These are phyloP conservation scores for Thamnidium elegans DNA, from an alignment of 192 early-diverging fungal species.

Conservation along the genomic window DNA sequence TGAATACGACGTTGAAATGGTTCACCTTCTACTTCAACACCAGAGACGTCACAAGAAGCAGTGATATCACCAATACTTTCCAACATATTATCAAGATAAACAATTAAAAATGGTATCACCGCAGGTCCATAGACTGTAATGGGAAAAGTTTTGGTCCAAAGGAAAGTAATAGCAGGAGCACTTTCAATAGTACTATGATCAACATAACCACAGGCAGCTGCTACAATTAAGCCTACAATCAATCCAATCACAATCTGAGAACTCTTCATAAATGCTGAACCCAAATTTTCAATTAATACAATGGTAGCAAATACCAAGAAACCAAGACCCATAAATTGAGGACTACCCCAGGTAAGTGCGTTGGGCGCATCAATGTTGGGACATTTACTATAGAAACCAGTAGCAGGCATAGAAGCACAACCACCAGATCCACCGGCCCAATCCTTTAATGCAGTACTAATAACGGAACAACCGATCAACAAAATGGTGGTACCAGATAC, in stretches of 20 bases:
- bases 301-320: constrained; percentile 51
- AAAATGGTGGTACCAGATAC: constrained; percentile 49
- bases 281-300: constrained; percentile 50
- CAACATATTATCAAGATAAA: constrained; percentile 38
- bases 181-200: constrained; percentile 34
- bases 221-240: constrained; percentile 47
- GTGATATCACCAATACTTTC: constrained; percentile 53
- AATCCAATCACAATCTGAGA: constrained; percentile 48
- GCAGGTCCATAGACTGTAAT: constrained; percentile 46
- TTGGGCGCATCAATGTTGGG: constrained; percentile 48
- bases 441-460: constrained; percentile 46
- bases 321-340: constrained; percentile 49
- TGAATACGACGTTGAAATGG: constrained; percentile 50
- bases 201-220: constrained; percentile 51
- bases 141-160: constrained; percentile 59
- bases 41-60: constrained; percentile 52
- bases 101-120: constrained; percentile 40
- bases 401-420: constrained; percentile 44
- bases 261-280: constrained; percentile 55
- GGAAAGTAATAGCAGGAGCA: constrained; percentile 48
- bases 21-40: constrained; percentile 47
- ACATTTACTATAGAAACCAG: constrained; percentile 49
- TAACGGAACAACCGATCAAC: constrained; percentile 51
- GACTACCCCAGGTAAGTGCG: constrained; percentile 50
- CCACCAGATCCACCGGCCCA: constrained; percentile 51